A percentile compares a stretch with the other conserved stretches of the same genome.
phyloP scores from a whole-genome alignment of 352 stramenopile genomes.

The Globisporangium recalcitrans region DNA sequence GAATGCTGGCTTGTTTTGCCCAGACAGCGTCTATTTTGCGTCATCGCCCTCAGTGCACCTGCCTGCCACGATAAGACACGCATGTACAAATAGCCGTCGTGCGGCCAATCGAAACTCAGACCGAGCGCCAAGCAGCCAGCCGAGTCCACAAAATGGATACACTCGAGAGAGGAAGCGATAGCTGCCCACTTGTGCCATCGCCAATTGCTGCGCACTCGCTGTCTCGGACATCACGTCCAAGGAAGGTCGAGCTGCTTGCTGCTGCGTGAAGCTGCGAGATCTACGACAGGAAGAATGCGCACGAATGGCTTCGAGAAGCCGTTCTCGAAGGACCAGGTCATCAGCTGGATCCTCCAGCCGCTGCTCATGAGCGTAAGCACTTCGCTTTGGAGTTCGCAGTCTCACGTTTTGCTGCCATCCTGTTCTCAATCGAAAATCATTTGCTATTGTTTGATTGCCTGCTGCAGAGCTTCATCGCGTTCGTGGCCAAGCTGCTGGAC shows the following conservation, averaged over 20 bases:
- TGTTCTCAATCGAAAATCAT: neutral
- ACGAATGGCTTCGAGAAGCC: constrained; percentile 73
- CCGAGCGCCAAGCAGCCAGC: neutral
- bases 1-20: constrained; percentile 1
- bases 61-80: constrained; percentile 2
- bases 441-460: neutral
- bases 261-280: neutral
- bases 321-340: constrained; percentile 43
- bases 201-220: constrained; percentile 1
- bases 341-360: constrained; percentile 72
- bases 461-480: constrained; percentile 54
- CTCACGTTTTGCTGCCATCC: neutral
- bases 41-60: neutral
- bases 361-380: constrained; percentile 53
- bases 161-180: neutral
- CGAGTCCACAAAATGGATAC: neutral
- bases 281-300: constrained; percentile 27
- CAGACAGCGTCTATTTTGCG: neutral
- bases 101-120: neutral
- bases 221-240: too few species aligned
- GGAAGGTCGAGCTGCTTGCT: neutral
- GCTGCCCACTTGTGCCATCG: neutral
- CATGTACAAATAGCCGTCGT: constrained; percentile 3
- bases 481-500: constrained; percentile 54
- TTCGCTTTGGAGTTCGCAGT: too few species aligned